Base-by-base conservation (phyloP, 306 rosid genomes). In the Cicer chorassanicum region DNA sequence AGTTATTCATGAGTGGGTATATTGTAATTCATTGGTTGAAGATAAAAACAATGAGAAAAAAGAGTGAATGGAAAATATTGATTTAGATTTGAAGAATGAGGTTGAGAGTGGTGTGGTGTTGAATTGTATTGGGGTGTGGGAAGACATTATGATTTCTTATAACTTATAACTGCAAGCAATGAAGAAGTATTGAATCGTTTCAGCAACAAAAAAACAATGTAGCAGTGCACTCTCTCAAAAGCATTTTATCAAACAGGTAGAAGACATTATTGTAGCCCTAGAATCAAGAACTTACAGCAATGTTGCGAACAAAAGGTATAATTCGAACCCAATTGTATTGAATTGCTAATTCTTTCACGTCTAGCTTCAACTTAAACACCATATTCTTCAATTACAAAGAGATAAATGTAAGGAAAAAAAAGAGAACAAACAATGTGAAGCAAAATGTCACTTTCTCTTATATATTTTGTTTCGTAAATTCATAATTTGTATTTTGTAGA, bases 311-410 rank as follows among this genome's bases (percentile, higher is more conserved):
- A 0, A 70, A 40, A 67, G 93, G 84, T 34, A 93, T 78, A 41
- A 93, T 81, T 66, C 97, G 78, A 79, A 93, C 92, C 69, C 97
- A 93, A 7, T 93, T 96, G 56, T 91, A 93, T 74, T 85, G 97
- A 64, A 91, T 87, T 1, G 93, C 97, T 73, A 91, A 66, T 82
- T 93, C 98, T 60, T 93, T 86, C 8, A 93, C 90, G 73, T 91
- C 96, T 13, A 91, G 82, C 80, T 19, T 19, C 21, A 19, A 19
- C 21, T 19, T 19, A 19, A 19, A 19, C 21, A 19, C 21, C 21
- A 19, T 0, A 19, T 19, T 19, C 21, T 19, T 19, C 21, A 19
- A 19, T 19, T 19, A 19, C 21, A 19, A 19, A 19, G 21, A 19
- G 21, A 19, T 0, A 19, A 19, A 19, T 19, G 21, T 19, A 19